A percentile compares a stretch with the other conserved stretches of the same genome.
Evolutionary conservation across 2,329 filamentous ascomycete species (phyloP).

Genomic region (Myriosclerotinia scirpicola): DNA sequence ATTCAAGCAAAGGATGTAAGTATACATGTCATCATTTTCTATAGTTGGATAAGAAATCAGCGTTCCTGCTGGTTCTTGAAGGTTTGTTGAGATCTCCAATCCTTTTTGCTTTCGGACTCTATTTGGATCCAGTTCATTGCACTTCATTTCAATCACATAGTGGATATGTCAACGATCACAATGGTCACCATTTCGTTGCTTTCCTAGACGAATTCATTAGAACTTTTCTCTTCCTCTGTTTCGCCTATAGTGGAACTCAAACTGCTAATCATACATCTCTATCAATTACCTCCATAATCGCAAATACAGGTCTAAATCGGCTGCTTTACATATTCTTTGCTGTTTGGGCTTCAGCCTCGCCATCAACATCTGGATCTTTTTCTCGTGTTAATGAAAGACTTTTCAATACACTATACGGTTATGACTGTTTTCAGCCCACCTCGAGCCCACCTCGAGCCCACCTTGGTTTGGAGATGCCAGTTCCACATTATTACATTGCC

Average conservation of each 20-base stretch:
- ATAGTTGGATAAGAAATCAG: neutral
- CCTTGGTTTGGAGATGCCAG: constrained; percentile 42
- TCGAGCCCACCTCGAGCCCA: constrained; percentile 27
- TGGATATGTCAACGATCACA: neutral
- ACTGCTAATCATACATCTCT: constrained; percentile 26
- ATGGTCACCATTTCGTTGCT: neutral
- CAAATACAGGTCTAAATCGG: constrained; percentile 1
- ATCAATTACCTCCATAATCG: constrained; percentile 30
- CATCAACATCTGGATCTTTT: constrained; percentile 57
- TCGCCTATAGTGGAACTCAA: constrained; percentile 28
- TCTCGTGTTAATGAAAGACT: constrained; percentile 50
- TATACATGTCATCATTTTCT: neutral
- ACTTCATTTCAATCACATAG: neutral
- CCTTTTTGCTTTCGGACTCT: neutral
- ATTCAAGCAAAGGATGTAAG: neutral
- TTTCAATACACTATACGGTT: constrained; percentile 47
- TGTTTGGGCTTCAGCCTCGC: constrained; percentile 44
- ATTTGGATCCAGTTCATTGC: neutral
- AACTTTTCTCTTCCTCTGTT: constrained; percentile 13
- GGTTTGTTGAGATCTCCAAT: constrained; percentile 1
- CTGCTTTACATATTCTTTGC: constrained; percentile 39
- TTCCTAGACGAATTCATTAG: constrained; percentile 1
- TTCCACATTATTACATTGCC: constrained; percentile 35
- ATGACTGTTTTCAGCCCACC: constrained; percentile 37
- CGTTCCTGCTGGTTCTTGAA: neutral